Evolutionary conservation across 257 asterid genomes (phyloP), one percentile per base, ranked within the genome.

Genomic region (Mitragyna speciosa): DNA sequence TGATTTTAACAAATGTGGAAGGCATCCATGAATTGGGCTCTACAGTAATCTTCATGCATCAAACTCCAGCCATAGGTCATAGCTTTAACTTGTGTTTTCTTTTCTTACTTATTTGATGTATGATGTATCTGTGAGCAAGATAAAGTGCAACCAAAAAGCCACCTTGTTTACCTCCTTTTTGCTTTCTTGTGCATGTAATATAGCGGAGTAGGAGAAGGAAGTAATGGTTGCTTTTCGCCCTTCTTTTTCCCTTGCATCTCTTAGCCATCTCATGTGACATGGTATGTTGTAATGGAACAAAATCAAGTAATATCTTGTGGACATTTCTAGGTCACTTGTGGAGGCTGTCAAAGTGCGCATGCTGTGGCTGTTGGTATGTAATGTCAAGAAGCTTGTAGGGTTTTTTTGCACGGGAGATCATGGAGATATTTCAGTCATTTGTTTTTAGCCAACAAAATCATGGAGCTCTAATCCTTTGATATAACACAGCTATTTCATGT

Each of bases 321-420:
- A 72, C 54, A 73, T 82, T 83, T 89, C 33, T 86, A 95, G 99
- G 98, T 93, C 75, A 93, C 99, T 43, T 95, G 99, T 85, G 99
- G 99, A 86, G 99, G 99, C 72, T 90, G 97, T 86, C 98, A 95
- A 90, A 93, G 97, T 89, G 99, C 99, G 20, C 99, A 95, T 79
- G 84, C 97, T 80, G 97, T 97, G 78, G 98, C 99, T 63, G 94
- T 95, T 86, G 99, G 99, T 95, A 90, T 33, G 93, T 87, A 66
- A 77, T 22, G 67, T 54, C 76, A 72, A 49, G 75, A 17, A 74
- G 75, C 20, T 19, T 17, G 20, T 36, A 49, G 16, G 31, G 12
- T 19, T 39, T 70, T 70, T 36, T 36, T 36, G 41, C 4, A 43
- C 45, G 33, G 52, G 67, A 70, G 61, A 77, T 11, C 75, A 61